Evolutionary conservation across 441 rosid genomes (phyloP).

Genomic region (Biscutella auriculata): DNA sequence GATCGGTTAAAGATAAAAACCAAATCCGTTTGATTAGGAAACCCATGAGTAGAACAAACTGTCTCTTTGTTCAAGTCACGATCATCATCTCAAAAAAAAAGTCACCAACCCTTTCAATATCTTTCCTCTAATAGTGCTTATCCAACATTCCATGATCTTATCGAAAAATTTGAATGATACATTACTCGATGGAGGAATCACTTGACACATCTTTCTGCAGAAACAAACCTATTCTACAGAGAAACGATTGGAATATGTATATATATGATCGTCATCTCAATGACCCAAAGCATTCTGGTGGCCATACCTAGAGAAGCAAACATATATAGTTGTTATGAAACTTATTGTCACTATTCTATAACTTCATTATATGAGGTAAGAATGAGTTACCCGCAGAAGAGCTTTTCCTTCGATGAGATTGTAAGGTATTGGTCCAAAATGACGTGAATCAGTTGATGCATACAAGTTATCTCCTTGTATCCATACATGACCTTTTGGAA

Average conservation of each 20-base stretch:
- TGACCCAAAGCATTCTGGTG: constrained; percentile 52
- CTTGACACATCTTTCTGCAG: neutral
- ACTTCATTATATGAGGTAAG: neutral
- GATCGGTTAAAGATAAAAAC: no score
- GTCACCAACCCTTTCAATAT: neutral
- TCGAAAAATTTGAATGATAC: neutral
- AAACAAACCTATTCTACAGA: neutral
- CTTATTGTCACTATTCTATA: neutral
- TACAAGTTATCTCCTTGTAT: constrained; percentile 78
- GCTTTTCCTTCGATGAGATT: constrained; percentile 72
- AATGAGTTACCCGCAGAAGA: constrained; percentile 43
- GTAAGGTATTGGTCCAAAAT: constrained; percentile 69
- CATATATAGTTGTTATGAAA: neutral
- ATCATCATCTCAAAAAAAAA: neutral
- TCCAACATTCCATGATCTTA: neutral
- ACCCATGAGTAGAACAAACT: no score
- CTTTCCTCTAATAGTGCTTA: neutral
- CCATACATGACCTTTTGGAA: constrained; percentile 86
- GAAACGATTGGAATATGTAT: neutral
- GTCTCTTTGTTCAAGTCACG: neutral
- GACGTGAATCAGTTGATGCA: constrained; percentile 61
- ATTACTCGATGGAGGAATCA: neutral
- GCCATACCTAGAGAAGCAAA: constrained; percentile 54
- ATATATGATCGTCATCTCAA: constrained; percentile 24
- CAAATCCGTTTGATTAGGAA: no score